Evolutionary conservation across 179 eudicot genomes (phyloP), one percentile per base, ranked within the genome.

Genomic region (Silene noctiflora): DNA sequence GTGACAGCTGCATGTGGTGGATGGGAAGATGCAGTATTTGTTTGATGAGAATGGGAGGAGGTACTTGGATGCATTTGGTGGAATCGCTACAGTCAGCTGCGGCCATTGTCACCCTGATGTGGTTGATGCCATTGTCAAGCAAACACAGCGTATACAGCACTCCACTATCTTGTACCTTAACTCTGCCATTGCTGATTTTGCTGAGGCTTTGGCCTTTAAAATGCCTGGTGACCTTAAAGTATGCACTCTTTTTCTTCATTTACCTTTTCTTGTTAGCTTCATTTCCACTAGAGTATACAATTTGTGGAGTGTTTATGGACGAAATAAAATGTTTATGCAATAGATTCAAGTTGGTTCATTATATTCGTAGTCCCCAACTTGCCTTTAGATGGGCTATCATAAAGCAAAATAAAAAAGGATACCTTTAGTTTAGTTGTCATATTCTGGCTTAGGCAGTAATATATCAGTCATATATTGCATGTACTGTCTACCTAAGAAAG

Each of bases 81-180:
- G 97, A 31, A 92, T 94, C 71, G 98, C 97, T 27, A 90, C 94
- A 0, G 98, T 94, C 53, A 82, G 79, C 22, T 90, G 96, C 22
- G 98, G 98, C 29, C 98, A 94, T 78, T 92, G 97, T 76, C 98
- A 94, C 86, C 98, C 98, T 7, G 93, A 90, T 48, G 89, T 94
- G 55, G 94, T 88, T 2, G 83, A 86, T 48, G 96, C 96, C 20
- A 92, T 94, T 22, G 83, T 87, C 25, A 79, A 83, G 22, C 98
- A 94, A 82, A 87, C 88, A 2, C 85, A 81, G 64, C 89, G 84
- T 67, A 74, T 94, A 22, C 98, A 94, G 67, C 98, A 94, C 80
- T 88, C 94, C 11, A 91, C 98, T 7, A 83, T 90, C 69, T 78
- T 94, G 72, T 94, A 91, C 78, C 88, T 94, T 20, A 92, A 91